Evolutionary conservation across 495 filamentous ascomycete species (phyloP).

Genomic region (Neurospora hispaniola): DNA sequence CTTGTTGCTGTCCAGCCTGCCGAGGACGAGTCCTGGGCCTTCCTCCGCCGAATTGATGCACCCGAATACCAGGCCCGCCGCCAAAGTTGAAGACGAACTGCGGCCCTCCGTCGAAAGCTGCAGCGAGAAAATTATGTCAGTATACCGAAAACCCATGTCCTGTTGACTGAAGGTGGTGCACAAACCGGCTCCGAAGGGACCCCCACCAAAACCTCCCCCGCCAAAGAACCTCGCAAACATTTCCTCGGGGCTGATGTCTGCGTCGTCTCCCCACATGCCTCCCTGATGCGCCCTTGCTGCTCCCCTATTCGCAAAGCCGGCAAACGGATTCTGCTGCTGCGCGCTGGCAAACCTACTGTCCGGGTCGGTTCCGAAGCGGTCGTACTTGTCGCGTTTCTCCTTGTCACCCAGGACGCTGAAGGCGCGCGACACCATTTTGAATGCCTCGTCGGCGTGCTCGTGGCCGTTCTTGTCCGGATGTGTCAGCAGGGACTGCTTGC

Average conservation of each 20-base stretch:
- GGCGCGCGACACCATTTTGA: constrained; percentile 92
- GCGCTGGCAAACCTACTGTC: constrained; percentile 68
- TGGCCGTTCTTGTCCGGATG: constrained; percentile 99
- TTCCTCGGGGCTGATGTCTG: constrained; percentile 89
- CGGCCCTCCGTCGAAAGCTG: constrained; percentile 58
- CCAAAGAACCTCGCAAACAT: constrained; percentile 93
- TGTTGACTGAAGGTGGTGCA: neutral
- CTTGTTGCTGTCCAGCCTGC: constrained; percentile 49
- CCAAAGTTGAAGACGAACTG: constrained; percentile 89
- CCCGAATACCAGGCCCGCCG: constrained; percentile 68
- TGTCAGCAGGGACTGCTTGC: constrained; percentile 76
- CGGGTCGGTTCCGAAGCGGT: constrained; percentile 82
- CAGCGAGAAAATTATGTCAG: neutral
- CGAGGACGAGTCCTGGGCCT: constrained; percentile 58
- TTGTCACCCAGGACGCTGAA: constrained; percentile 89
- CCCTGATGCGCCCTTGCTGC: constrained; percentile 32
- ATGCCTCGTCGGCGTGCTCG: constrained; percentile 91
- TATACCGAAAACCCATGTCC: neutral
- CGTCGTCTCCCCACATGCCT: constrained; percentile 57
- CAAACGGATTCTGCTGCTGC: constrained; percentile 54
- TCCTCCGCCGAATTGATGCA: constrained; percentile 76
- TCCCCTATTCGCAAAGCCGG: constrained; percentile 52
- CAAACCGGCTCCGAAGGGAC: constrained; percentile 32
- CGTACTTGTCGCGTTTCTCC: constrained; percentile 81
- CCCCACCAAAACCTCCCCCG: constrained; percentile 62